Evolutionary conservation across 164 flowering plant genomes (phyloP).

Genomic region (Sedum album): DNA sequence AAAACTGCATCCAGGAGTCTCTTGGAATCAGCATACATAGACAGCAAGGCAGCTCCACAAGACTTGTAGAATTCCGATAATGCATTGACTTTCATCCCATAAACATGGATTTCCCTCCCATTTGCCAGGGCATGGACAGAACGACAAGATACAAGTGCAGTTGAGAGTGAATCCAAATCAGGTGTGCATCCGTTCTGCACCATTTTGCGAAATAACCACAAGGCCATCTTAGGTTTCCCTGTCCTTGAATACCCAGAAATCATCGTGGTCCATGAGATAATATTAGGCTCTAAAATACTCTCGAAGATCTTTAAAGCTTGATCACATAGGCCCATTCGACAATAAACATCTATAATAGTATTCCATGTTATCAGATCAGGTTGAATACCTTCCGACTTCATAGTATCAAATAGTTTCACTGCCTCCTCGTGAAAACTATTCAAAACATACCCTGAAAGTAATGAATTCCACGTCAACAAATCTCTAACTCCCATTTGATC

Average conservation of each 20-base stretch:
- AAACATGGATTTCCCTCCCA: conserved; percentile 44
- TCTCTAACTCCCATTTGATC: conserved; percentile 31
- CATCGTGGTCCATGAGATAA: conserved; percentile 48
- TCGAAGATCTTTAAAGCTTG: conserved; percentile 33
- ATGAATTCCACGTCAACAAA: conserved; percentile 45
- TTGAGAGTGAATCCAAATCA: conserved; percentile 40
- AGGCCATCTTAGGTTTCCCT: conserved; percentile 30
- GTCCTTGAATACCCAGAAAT: conserved; percentile 42
- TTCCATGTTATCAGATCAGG: conserved; percentile 50
- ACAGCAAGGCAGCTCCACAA: conserved; percentile 41
- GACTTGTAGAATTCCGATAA: conserved; percentile 24
- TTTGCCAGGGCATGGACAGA: conserved; percentile 18
- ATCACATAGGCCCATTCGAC: conserved; percentile 37
- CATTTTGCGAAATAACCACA: conserved; percentile 39
- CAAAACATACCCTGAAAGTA: conserved; percentile 40
- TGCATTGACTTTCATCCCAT: conserved; percentile 26
- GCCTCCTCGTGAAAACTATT: conserved; percentile 27
- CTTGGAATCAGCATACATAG: conserved; percentile 28
- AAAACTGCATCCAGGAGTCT: conserved; percentile 24
- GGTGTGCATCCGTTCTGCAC: conserved; percentile 20
- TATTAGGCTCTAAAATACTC: conserved; percentile 34
- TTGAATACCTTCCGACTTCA: conserved; percentile 27
- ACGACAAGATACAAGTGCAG: conserved; percentile 34
- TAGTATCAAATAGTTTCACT: conserved; percentile 21
- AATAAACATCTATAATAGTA: conserved; percentile 42